Evolutionary conservation across 78 protist genomes (phyloP), one percentile per base, ranked within the genome.

Genomic region (Dictyostelium purpureum): DNA sequence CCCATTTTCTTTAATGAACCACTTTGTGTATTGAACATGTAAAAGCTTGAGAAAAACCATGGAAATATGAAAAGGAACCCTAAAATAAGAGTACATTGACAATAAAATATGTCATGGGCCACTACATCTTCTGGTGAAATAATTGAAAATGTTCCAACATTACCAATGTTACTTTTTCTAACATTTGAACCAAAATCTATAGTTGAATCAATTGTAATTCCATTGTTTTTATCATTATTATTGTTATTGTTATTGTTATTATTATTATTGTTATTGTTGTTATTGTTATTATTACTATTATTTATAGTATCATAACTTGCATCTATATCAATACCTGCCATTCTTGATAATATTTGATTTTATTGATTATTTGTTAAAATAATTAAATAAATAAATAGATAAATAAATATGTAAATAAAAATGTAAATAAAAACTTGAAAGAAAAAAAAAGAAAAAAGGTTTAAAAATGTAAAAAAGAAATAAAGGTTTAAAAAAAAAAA

Each of bases 241-340:
- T 61, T 28, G 0, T 28, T 28, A 10, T 31, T 59, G 26, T 59
- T 61, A 11, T 61, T 61, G 16, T 61, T 61, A 2, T 10, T 61
- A 4, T 18, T 28, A 0, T 28, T 28, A 10, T 31, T 59, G 26
- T 59, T 61, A 11, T 61, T 61, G 16, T 61, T 61, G 3, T 10
- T 61, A 4, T 18, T 18, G 6, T 54, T 54, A 6, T 24, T 24
- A 54, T 61, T 61, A 4, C 42, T 9, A 31, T 61, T 61, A 7
- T 28, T 26, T 26, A 14, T 28, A 61, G n/a, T 31, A 31, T 61
- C 31, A n/a, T n/a, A 10, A 31, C 31, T 40, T 14, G 31, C 31
- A 61, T 61, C 69, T 26, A 61, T 61, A 31, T 61, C 69, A 31
- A 61, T 61, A 31, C 69, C 69, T 61, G 69, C 69, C 69, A 61